These are phyloP conservation scores for Rhynchosporium graminicola DNA, from an alignment of 2,329 filamentous ascomycete species.

Conservation along the genomic window DNA sequence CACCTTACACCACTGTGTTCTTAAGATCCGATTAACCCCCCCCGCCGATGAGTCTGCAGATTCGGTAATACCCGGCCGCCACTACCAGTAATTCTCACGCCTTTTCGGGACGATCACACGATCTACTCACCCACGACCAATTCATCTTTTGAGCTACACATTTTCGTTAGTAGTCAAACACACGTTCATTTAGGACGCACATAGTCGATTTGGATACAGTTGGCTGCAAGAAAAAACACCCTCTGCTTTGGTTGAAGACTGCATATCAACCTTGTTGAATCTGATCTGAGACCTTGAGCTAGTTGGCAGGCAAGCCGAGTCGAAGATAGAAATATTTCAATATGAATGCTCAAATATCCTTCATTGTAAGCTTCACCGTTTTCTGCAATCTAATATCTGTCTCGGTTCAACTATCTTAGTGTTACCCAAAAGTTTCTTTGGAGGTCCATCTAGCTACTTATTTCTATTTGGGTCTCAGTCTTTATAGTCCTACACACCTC, in stretches of 20 bases:
- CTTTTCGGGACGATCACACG: neutral
- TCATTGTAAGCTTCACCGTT: conserved; percentile 51
- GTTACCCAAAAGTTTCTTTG: neutral
- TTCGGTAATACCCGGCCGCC: neutral
- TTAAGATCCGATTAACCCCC: neutral
- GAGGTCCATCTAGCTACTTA: neutral
- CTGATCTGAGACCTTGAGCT: neutral
- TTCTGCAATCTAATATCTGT: neutral
- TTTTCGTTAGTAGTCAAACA: neutral
- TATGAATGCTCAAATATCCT: conserved; percentile 60
- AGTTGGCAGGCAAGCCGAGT: conserved; percentile 28
- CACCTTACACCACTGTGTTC: neutral
- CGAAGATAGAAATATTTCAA: conserved; percentile 32
- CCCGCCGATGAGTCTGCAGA: conserved; percentile 13
- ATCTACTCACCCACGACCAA: neutral
- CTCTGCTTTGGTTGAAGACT: conserved; percentile 29
- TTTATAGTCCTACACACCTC: neutral
- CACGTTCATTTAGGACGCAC: conserved; percentile 1
- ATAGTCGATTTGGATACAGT: conserved; percentile 22
- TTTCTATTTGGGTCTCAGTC: neutral
- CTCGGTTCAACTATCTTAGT: neutral
- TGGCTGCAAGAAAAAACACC: conserved; percentile 38
- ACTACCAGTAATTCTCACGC: conserved; percentile 1
- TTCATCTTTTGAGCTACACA: neutral
- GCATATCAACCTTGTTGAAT: conserved; percentile 34